Conservation (phyloP, 495 filamentous ascomycete species). For the Penicillium argentinense region DNA sequence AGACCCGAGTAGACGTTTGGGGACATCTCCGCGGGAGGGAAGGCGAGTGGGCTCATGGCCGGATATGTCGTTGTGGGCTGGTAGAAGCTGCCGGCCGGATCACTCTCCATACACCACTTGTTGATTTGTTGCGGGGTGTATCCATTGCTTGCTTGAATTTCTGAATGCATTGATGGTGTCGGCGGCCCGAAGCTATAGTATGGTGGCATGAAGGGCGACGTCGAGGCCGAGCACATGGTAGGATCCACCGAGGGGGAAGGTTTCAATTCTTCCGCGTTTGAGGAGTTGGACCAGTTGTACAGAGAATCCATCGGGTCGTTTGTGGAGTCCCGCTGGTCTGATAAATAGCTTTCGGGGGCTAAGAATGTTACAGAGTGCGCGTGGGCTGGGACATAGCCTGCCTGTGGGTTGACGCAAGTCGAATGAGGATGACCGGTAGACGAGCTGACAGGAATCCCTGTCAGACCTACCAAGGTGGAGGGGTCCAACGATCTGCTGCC, state of each 20-base stretch:
- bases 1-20: conserved; percentile 10
- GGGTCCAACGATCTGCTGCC: background rate
- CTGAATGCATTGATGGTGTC: background rate
- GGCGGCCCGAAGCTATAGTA: conserved; percentile 14
- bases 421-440: conserved; percentile 8
- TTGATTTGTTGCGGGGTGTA: conserved; percentile 23
- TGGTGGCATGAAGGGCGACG: conserved; percentile 22
- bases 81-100: conserved; percentile 9
- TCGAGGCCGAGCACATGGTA: background rate
- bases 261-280: conserved; percentile 16
- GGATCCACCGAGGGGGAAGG: conserved; percentile 8
- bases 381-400: conserved; percentile 6
- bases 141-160: conserved; percentile 3
- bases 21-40: conserved; percentile 8
- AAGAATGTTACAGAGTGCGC: conserved; percentile 13
- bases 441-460: conserved; percentile 16
- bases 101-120: conserved; percentile 25
- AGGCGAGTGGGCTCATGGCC: conserved; percentile 12
- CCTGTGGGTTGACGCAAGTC: conserved; percentile 11
- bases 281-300: conserved; percentile 25
- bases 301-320: conserved; percentile 22
- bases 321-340: conserved; percentile 15
- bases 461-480: conserved; percentile 11
- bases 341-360: conserved; percentile 16
- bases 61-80: conserved; percentile 5